These are phyloP conservation scores for Fraxinus latifolia DNA, from an alignment of 305 asterid species.

Conservation along the genomic window DNA sequence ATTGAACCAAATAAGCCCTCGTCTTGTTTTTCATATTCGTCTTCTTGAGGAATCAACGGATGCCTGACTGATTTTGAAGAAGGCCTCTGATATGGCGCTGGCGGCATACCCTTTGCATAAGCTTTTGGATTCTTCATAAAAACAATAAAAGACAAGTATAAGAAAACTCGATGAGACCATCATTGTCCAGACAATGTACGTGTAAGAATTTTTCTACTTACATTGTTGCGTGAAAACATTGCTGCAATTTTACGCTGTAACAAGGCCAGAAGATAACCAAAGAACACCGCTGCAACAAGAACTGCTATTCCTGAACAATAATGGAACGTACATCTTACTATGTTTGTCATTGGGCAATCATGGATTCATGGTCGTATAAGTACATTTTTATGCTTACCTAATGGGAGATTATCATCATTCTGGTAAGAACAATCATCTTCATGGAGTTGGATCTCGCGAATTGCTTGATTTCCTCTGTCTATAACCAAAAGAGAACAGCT, in stretches of 20 bases:
- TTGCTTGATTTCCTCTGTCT: conserved; percentile 91
- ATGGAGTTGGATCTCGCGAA: conserved; percentile 82
- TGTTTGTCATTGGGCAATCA: not conserved
- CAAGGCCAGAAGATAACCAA: conserved; percentile 83
- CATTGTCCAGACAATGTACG: not conserved
- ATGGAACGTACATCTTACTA: not conserved
- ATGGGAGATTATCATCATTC: conserved; percentile 49
- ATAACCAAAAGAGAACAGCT: conserved; percentile 81
- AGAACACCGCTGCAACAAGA: conserved; percentile 73
- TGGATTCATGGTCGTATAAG: not conserved
- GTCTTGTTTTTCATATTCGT: conserved; percentile 59
- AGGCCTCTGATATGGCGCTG: conserved; percentile 59
- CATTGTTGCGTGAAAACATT: conserved; percentile 46
- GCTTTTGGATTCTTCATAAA: conserved; percentile 45
- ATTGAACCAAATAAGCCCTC: conserved; percentile 63
- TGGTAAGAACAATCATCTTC: conserved; percentile 66
- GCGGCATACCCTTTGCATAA: conserved; percentile 40
- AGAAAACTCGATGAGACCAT: not conserved
- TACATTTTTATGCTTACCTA: conserved; percentile 40
- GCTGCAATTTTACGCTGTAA: conserved; percentile 60
- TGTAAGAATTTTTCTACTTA: conserved; percentile 31
- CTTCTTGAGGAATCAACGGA: conserved; percentile 73
- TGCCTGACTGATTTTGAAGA: conserved; percentile 55
- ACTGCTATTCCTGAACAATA: conserved; percentile 67
- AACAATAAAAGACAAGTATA: not conserved